phyloP scores from a whole-genome alignment of 805 yeast species.

The Cyberlindnera amylophila region DNA sequence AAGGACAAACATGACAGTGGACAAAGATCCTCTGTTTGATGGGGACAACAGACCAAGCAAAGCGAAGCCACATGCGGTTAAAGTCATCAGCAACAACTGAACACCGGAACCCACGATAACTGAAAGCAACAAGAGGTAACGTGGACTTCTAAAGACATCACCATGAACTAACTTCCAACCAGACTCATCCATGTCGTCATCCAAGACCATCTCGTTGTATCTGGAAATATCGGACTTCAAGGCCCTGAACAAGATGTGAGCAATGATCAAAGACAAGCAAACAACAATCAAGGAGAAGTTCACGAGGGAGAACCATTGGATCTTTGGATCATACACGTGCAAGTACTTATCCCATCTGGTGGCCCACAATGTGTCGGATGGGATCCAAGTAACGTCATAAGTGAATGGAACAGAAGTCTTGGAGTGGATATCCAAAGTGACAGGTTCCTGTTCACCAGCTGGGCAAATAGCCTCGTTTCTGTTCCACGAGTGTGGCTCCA shows the following conservation, averaged over 20 bases:
- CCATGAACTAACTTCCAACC: constrained; percentile 98
- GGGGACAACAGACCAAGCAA: constrained; percentile 88
- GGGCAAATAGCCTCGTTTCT: constrained; percentile 36
- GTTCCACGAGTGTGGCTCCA: constrained; percentile 60
- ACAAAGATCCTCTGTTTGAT: constrained; percentile 88
- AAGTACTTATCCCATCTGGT: constrained; percentile 98
- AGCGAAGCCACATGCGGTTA: constrained; percentile 75
- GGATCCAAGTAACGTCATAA: constrained; percentile 74
- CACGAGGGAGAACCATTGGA: constrained; percentile 92
- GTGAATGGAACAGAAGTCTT: constrained; percentile 68
- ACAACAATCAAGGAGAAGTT: constrained; percentile 82
- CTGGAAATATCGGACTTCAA: constrained; percentile 80
- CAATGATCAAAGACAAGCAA: constrained; percentile 71
- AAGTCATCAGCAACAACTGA: constrained; percentile 75
- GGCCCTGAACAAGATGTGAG: constrained; percentile 74
- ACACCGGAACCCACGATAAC: constrained; percentile 84
- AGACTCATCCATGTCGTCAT: constrained; percentile 83
- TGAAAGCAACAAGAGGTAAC: constrained; percentile 64
- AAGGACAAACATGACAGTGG: constrained; percentile 83
- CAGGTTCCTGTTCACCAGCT: constrained; percentile 33
- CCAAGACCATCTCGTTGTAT: constrained; percentile 85
- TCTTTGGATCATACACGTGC: constrained; percentile 85
- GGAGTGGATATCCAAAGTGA: constrained; percentile 45
- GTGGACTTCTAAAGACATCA: constrained; percentile 88
- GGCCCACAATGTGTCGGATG: constrained; percentile 84